Conservation (phyloP, 768 basidiomycete genomes). For the Suillus cothurnatus region DNA sequence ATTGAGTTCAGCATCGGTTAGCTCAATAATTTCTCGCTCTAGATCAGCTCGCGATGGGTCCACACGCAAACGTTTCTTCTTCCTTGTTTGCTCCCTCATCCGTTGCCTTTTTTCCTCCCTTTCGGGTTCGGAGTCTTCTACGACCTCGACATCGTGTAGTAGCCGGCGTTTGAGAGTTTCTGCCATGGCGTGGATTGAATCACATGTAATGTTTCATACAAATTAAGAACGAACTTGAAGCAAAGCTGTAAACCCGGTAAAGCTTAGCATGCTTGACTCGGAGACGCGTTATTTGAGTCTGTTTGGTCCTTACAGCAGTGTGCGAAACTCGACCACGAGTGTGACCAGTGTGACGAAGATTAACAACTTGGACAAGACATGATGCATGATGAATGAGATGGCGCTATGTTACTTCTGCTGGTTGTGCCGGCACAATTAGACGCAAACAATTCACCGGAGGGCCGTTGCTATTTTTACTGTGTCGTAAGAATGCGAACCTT, state of each 20-base stretch:
- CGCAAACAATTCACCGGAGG: too few relatives aligned
- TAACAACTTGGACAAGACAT: too few relatives aligned
- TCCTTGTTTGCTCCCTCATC: conserved; percentile 25
- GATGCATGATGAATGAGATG: too few relatives aligned
- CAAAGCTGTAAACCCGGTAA: not conserved
- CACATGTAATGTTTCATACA: not conserved
- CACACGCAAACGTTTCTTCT: conserved; percentile 1
- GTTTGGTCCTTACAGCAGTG: conserved; percentile 26
- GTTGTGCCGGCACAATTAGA: too few relatives aligned
- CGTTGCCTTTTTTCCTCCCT: conserved; percentile 42
- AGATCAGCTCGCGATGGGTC: not conserved
- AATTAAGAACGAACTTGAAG: not conserved
- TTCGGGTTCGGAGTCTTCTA: conserved; percentile 77
- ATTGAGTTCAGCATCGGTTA: conserved; percentile 1
- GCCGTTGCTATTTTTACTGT: too few relatives aligned
- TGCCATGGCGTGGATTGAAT: not conserved
- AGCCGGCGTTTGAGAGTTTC: not conserved
- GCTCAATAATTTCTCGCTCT: conserved; percentile 1
- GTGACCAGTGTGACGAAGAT: too few relatives aligned
- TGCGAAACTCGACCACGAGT: too few relatives aligned
- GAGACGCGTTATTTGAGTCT: conserved; percentile 52
- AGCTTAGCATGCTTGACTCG: conserved; percentile 8
- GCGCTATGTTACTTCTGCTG: too few relatives aligned
- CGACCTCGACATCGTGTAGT: conserved; percentile 37
- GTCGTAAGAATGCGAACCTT: too few relatives aligned